Conservation (phyloP, 176 grass and related monocot species). For the Sorghum bicolor region Sorghum_bicolor_NCBIv3 NC_012872.2:66421501-66422000, state of each 20-base stretch:
- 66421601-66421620: slow-evolving; percentile 28
- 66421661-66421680: background rate
- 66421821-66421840: background rate
- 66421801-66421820: slow-evolving; percentile 63
- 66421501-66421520: no score
- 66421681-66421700: background rate
- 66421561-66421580: slow-evolving; percentile 15
- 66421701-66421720: slow-evolving; percentile 28
- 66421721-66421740: background rate
- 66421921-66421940: background rate
- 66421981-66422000: slow-evolving; percentile 81
- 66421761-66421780: background rate
- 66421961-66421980: slow-evolving; percentile 84
- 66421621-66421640: slow-evolving; percentile 9
- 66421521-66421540: no score
- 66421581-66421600: background rate
- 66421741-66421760: slow-evolving; percentile 22
- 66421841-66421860: background rate
- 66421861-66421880: background rate
- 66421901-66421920: background rate
- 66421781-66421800: slow-evolving; percentile 63
- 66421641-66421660: background rate
- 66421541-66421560: background rate
- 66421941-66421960: background rate
- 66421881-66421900: background rate